Conservation (phyloP, 257 asterid species). For the Solanum lignicaule region DNA sequence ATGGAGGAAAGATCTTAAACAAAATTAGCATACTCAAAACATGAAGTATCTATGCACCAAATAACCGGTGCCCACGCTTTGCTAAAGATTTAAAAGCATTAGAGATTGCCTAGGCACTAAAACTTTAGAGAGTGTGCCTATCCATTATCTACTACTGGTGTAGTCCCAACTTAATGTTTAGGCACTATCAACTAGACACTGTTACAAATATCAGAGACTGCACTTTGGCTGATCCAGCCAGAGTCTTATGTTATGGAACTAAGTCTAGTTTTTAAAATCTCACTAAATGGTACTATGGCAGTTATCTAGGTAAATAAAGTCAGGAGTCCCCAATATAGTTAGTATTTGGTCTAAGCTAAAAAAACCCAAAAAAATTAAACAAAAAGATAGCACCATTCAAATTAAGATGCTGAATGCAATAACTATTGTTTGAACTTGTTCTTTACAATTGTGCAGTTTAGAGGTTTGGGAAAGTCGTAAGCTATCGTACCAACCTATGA, state of each 20-base stretch:
- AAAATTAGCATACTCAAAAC: background rate
- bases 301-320: background rate
- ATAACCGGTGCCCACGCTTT: background rate
- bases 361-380: background rate
- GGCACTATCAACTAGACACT: background rate
- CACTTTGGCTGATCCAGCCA: background rate
- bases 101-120: background rate
- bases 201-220: background rate
- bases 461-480: too few relatives aligned
- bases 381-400: background rate
- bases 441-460: background rate
- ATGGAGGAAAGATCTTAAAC: background rate
- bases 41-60: background rate
- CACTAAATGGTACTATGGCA: background rate
- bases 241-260: background rate
- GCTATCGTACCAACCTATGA: background rate
- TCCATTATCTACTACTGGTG: background rate
- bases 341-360: background rate
- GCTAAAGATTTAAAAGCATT: background rate
- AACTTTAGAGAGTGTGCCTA: background rate
- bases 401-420: background rate
- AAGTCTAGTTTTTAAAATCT: background rate
- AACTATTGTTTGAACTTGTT: background rate
- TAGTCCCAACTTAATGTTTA: background rate
- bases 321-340: background rate